Evolutionary conservation across 805 yeast genomes (phyloP), one percentile per base, ranked within the genome.

Genomic region (Candida xyloterini): DNA sequence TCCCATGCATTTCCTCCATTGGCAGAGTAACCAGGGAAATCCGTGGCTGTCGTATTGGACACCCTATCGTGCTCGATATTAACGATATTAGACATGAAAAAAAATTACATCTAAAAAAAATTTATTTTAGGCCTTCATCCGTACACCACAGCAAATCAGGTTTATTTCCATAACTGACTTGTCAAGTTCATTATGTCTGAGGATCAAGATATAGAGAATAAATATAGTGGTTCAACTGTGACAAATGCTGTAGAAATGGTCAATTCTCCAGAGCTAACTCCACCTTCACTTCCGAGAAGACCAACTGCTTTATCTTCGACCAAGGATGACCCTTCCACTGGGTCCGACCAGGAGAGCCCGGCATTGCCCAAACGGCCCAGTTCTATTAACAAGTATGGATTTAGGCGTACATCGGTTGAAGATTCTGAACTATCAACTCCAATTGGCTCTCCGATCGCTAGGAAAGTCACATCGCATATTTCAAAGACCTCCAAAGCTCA

Each of bases 11-110:
- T 68, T 51, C 81, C 89, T 24, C 71, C 81, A 47, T 70, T 72
- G 24, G 65, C 51, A 10, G 73, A 68, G 60, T 83, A 86, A 2
- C 97, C 97, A 5, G 98, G 98, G 59, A 89, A 91, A 58, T 90
- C 97, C 1, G 90, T 87, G 27, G 95, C 75, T 1, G 91, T 73
- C 3, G 93, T 87, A 66, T 89, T 87, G 13, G 95, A 83, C 28
- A 90, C 96, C 55, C 96, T 78, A 60, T 90, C 93, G 62, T 83
- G 82, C 58, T 90, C 95, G 36, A 89, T 82, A 22, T 89, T 90
- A 30, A 89, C 91, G 46, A 86, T 76, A 53, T 84, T 81, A 33
- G 66, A 60, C 66, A 62, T 61, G 26, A 35, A 31, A 27, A 27
- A 20, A 23, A 11, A n/a, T 36, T 9, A 13, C 13, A 23, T 11